Evolutionary conservation across 768 basidiomycete species (phyloP), one percentile per base, ranked within the genome.

Genomic region (Russula griseocarnosa): DNA sequence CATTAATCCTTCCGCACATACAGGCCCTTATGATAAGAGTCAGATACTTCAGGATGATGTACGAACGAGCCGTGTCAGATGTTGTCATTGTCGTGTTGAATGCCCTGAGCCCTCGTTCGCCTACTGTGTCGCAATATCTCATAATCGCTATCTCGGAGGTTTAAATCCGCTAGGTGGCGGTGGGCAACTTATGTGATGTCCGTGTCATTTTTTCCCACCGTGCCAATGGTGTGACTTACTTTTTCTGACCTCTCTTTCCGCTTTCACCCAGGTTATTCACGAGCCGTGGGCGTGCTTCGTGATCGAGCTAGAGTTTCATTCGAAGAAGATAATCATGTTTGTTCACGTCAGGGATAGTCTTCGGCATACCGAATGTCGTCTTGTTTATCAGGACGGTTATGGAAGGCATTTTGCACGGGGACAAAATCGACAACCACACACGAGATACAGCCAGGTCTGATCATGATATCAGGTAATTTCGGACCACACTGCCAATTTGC

Each of bases 81-180:
- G 83, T 91, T 8, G 86, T 89, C 38, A 86, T 91, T 69, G 79
- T 91, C 67, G 89, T 7, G 87, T 86, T 13, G 88, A 88, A 66
- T 75, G 74, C 44, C 80, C 81, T 24, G 88, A 88, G 24, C 75
- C 90, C 56, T 86, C 85, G 9, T 88, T 86, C 71, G 89, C 90
- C 26, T 90, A 89, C 76, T 82, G 83, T 66, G 79, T 92, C 56
- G 86, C 84, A 88, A 30, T 86, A 90, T 68, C 78, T 88, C 66
- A 85, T 83, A 69, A 70, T 82, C 66, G 81, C 82, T 55, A 82
- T 90, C 70, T 76, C 90, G 68, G 88, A 90, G 74, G 89, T 89
- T 22, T 85, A 82, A 67, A 88, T 91, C n/a, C 83, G 0, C 83
- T 4, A 36, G 11, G 13, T 13, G 4, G 13, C 13, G 36, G 36